Evolutionary conservation across 2,329 filamentous ascomycete genomes (phyloP), one percentile per base, ranked within the genome.

Genomic region (Aspergillus aculeatinus): DNA sequence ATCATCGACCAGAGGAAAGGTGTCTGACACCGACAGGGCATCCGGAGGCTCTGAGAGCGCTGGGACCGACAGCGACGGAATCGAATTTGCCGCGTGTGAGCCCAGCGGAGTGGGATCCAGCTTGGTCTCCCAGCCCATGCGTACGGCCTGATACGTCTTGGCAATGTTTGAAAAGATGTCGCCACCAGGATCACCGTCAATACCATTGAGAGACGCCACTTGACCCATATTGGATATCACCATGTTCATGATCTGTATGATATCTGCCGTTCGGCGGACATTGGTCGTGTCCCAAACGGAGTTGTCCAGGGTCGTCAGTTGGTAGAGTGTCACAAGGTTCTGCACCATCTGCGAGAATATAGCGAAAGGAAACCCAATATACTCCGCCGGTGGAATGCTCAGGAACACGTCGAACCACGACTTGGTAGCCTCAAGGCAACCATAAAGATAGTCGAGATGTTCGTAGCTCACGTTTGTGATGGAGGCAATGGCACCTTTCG

Each of bases 401-500:
- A 60, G n/a, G 35, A 60, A 58, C 0, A 56, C 42, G 7, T 60
- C 58, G 19, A 63, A 51, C 58, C 58, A 63, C 23, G 61, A 63
- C 25, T 63, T 63, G 7, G 48, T 29, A 16, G 61, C 58, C 6
- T 58, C 47, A 2, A 63, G 51, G n/a, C 61, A 63, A 2, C 39
- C 55, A 16, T 60, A 60, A 9, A 61, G 51, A 23, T 48, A 54
- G 23, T 51, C 51, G 11, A 59, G 47, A 23, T 52, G 57, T 35
- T 52, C 51, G 12, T 39, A 53, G 12, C 14, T 53, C 14, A 53
- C 51, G 19, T 53, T 53, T 11, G 23, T 27, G 23, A 27, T 44
- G 29, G 49, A 44, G 16, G 31, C 47, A 16, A 57, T 51, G 29
- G 52, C 39, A 7, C 51, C 23, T 2, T 29, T 53, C 5, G 42